Percentiles rank a stretch among this genome's conserved stretches.
These are phyloP conservation scores for Trypanosoma theileri DNA, from an alignment of 208 protist genomes.

Conservation along the genomic window DNA sequence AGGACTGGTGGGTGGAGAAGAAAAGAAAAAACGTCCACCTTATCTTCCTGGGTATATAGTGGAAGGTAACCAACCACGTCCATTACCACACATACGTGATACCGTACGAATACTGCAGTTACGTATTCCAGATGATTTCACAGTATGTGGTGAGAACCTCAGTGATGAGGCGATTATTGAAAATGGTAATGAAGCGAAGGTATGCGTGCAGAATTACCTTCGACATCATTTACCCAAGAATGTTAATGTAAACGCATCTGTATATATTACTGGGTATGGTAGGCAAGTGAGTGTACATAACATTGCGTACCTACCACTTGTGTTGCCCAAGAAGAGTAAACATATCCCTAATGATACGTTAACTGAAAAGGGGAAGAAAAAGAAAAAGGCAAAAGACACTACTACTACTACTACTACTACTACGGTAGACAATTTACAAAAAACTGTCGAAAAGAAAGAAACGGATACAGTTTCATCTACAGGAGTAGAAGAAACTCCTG, in stretches of 20 bases:
- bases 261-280: conserved; percentile 58
- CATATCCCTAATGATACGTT: background rate
- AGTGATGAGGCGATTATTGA: conserved; percentile 39
- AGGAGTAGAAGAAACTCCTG: background rate
- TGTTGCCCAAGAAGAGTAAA: conserved; percentile 16
- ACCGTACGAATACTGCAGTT: conserved; percentile 50
- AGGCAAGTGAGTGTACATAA: conserved; percentile 57
- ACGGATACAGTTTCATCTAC: background rate
- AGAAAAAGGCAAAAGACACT: conserved; percentile 4
- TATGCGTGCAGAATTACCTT: conserved; percentile 70
- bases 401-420: background rate
- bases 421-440: background rate
- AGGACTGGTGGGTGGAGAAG: background rate
- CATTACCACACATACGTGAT: conserved; percentile 52
- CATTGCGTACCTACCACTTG: conserved; percentile 67
- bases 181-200: conserved; percentile 53
- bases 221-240: conserved; percentile 21
- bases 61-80: conserved; percentile 54
- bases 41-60: conserved; percentile 70
- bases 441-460: background rate
- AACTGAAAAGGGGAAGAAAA: conserved; percentile 9
- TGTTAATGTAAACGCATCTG: conserved; percentile 30
- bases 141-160: conserved; percentile 37
- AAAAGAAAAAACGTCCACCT: conserved; percentile 14
- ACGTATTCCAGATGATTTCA: conserved; percentile 63